Evolutionary conservation across 208 protist genomes (phyloP), one percentile per base, ranked within the genome.

Genomic region (Trypanosomatidae sp.): DNA sequence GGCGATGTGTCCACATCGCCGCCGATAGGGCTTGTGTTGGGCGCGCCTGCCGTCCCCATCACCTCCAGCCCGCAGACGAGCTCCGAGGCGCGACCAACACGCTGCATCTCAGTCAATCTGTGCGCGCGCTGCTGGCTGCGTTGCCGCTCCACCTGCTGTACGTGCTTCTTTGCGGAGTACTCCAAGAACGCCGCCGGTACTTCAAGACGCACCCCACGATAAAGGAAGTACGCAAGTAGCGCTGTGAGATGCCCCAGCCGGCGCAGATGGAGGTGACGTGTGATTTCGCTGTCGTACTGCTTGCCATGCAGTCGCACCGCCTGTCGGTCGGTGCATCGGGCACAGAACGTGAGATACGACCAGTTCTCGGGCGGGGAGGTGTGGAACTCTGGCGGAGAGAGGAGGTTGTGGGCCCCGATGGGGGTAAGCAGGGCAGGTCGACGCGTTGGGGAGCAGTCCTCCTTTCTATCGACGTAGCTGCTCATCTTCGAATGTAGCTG

Each of bases 331-430:
- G 15, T 58, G 62, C 86, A 91, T 47, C 73, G 73, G 49, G 80
- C 80, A 73, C 86, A 91, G 77, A 81, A 88, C 68, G 83, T 76
- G 1, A 88, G 70, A 70, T 84, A 88, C 44, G 80, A 86, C 83
- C 86, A 91, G 44, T 81, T 80, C 6, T 83, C 80, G 3, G 75
- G 65, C 13, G 76, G 75, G 3, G 49, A 71, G 17, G 74, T 43
- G 59, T 81, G 41, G 56, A 81, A 88, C 19, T 56, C 13, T 6
- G 79, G 79, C 2, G 73, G 59, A 5, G 83, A 82, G 13, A 87
- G 76, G 3, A 65, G 19, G 25, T 25, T 44, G 33, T 68, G 62
- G 33, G 43, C 66, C 1, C 62, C 56, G 1, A 62, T 36, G 8
- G 70, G 46, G 33, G 19, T 66, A 19, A 73, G 68, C 53, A 69